phyloP scores from a whole-genome alignment of 106 monocot species.

The Acorus gramineus region DNA sequence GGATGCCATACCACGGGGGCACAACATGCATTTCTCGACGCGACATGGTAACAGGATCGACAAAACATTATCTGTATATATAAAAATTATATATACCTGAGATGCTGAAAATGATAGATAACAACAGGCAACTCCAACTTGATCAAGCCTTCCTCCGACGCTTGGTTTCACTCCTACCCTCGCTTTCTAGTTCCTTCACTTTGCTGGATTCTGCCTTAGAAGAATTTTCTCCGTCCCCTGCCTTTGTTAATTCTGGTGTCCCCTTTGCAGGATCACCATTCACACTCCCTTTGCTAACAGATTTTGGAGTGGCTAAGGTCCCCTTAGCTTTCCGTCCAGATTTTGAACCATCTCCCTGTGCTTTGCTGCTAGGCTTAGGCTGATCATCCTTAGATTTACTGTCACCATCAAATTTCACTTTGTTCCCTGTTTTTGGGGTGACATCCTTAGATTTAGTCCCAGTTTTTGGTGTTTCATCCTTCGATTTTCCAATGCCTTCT shows the following conservation, averaged over 20 bases:
- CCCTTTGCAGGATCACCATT: constrained; percentile 8
- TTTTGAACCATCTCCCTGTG: not conserved
- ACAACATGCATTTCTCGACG: too few relatives aligned
- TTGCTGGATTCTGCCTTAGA: not conserved
- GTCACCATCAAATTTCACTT: not conserved
- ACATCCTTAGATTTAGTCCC: not conserved
- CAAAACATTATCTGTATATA: too few relatives aligned
- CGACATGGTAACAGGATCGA: too few relatives aligned
- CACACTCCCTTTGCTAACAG: not conserved
- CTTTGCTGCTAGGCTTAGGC: not conserved
- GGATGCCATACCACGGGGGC: too few relatives aligned
- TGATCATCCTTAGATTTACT: not conserved
- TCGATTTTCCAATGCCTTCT: not conserved
- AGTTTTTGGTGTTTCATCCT: constrained; percentile 1
- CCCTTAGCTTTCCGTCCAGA: not conserved
- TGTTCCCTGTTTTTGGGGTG: not conserved
- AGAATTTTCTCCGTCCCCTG: not conserved
- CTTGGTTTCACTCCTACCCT: constrained; percentile 15
- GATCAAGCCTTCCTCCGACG: constrained; percentile 7
- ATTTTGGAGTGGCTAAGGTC: not conserved
- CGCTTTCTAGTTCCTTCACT: constrained; percentile 3
- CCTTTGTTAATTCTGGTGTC: not conserved
- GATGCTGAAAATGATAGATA: too few relatives aligned
- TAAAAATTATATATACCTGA: too few relatives aligned
- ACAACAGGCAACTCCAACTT: too few relatives aligned